Evolutionary conservation across 2,329 filamentous ascomycete species (phyloP), one percentile per base, ranked within the genome.

Genomic region (Hawksworthiomyces lignivorus): DNA sequence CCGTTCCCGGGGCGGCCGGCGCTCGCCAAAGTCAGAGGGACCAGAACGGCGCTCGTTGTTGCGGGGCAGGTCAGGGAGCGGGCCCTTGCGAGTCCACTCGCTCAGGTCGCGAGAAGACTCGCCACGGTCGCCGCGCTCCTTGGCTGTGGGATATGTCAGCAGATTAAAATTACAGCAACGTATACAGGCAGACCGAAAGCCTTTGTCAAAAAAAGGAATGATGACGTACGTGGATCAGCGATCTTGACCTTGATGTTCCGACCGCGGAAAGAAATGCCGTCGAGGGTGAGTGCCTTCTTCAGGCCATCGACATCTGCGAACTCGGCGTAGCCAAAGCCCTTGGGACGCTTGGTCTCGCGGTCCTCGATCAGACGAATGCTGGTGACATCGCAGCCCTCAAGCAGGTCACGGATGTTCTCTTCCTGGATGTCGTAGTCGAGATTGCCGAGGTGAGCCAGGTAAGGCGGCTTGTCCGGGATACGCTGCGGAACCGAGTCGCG

Each of bases 251-350:
- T 82, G 62, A 98, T 88, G 59, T 82, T 84, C 53, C 92, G 83
- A 54, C 88, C 88, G 62, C 94, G 84, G 63, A 97, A 89, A 45
- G 78, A 80, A 47, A 79, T 73, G 55, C 87, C 86, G 56, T 89
- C 89, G 49, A 92, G 75, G 45, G 80, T 78, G 50, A 98, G 75
- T 43, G 92, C 92, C 66, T 88, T 84, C 72, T 94, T 94, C 57
- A 98, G 71, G 46, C 90, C 90, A 37, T 97, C 90, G 33, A 92
- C 69, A 39, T 80, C 82, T 52, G 74, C 80, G 57, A 98, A 98
- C 64, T 98, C 92, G 51, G 94, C 90, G 62, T 98, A 98, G 48
- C 90, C 92, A 57, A 98, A 98, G 36, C 92, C 92, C 72, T 98
- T 98, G 51, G 92, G 92, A 58, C 89, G 88, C 64, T 84, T 80